Conservation (phyloP, 2,329 filamentous ascomycete species). For the Penicillium occitanis region DNA sequence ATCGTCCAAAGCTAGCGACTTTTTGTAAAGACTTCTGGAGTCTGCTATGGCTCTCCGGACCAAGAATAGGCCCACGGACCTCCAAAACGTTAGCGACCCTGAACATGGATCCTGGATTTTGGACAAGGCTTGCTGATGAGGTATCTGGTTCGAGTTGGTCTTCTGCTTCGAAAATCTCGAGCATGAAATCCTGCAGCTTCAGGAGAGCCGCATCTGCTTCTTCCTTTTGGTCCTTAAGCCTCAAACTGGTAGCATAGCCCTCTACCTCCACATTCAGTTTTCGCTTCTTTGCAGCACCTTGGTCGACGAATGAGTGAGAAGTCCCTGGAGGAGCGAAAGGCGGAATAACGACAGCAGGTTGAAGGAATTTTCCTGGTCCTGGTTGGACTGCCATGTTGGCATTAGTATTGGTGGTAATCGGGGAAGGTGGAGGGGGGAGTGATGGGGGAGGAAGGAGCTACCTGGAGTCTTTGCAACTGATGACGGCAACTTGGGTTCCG, state of each 20-base stretch:
- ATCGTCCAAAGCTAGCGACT: conserved; percentile 66
- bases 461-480: conserved; percentile 23
- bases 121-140: conserved; percentile 38
- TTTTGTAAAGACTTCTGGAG: conserved; percentile 73
- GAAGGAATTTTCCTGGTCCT: conserved; percentile 25
- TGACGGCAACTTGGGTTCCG: conserved; percentile 22
- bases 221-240: conserved; percentile 72
- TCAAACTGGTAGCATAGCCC: conserved; percentile 59
- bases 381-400: conserved; percentile 23
- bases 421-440: not conserved
- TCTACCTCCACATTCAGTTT: conserved; percentile 58
- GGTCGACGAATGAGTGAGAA: conserved; percentile 41
- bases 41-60: conserved; percentile 65
- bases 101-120: conserved; percentile 56
- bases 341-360: conserved; percentile 52
- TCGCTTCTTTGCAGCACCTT: conserved; percentile 37
- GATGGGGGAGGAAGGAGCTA: conserved; percentile 22
- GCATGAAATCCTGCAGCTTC: conserved; percentile 67
- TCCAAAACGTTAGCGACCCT: conserved; percentile 35
- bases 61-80: conserved; percentile 55
- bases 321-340: conserved; percentile 43
- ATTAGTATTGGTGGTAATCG: conserved; percentile 19
- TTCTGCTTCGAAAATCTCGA: conserved; percentile 74
- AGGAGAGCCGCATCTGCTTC: conserved; percentile 73
- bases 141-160: conserved; percentile 63